These are phyloP conservation scores for Elaeis guineensis DNA, from an alignment of 176 grass and related monocot species.

Conservation along the genomic window DNA sequence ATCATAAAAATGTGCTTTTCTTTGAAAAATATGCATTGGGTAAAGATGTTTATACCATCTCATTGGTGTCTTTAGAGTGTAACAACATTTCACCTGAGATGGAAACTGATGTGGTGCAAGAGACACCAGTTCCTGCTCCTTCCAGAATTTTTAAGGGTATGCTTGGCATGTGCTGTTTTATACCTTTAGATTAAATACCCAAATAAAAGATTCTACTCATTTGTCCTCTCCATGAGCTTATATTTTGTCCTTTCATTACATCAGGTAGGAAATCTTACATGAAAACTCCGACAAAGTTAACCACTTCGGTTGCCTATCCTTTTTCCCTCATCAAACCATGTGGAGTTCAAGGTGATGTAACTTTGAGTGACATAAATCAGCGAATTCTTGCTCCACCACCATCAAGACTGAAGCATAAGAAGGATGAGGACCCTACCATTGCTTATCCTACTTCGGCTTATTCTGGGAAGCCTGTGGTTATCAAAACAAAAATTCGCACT, in stretches of 20 bases:
- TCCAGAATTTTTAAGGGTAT: constrained; percentile 35
- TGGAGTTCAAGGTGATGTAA: constrained; percentile 38
- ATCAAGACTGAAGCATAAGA: constrained; percentile 69
- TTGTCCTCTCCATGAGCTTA: not conserved
- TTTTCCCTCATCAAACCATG: constrained; percentile 88
- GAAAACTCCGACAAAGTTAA: constrained; percentile 39
- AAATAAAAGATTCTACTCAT: not conserved
- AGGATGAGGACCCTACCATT: constrained; percentile 17
- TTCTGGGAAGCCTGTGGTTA: constrained; percentile 73
- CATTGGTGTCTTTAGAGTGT: constrained; percentile 27
- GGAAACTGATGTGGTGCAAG: constrained; percentile 24
- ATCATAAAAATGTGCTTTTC: no score
- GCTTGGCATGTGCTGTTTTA: constrained; percentile 4
- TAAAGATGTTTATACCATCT: not conserved
- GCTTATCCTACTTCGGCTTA: constrained; percentile 46
- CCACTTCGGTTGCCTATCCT: constrained; percentile 51
- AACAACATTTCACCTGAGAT: constrained; percentile 21
- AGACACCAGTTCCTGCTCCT: constrained; percentile 18
- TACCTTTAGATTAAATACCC: not conserved
- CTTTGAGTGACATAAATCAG: constrained; percentile 75
- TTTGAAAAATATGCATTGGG: no score
- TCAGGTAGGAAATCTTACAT: constrained; percentile 50
- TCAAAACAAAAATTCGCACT: constrained; percentile 80
- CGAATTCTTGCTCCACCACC: constrained; percentile 47
- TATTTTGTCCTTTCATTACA: not conserved